A percentile compares a stretch with the other conserved stretches of the same genome.
phyloP scores from a whole-genome alignment of 805 yeast genomes.

The Cyberlindnera mycetangii region DNA sequence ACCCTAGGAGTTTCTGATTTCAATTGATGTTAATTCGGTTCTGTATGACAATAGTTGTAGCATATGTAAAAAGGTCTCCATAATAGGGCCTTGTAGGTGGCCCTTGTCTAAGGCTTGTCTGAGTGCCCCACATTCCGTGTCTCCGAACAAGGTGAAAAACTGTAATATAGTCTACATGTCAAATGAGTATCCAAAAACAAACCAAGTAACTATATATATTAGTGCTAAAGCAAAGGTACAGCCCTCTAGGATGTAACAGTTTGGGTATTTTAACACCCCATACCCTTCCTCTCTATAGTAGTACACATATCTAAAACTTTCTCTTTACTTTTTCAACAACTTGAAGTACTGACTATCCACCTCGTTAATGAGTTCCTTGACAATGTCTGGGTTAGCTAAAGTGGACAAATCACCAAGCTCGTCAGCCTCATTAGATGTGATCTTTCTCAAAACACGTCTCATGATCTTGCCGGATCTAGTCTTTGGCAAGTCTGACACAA shows the following conservation, averaged over 20 bases:
- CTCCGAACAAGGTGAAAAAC: no score
- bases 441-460: slow-evolving; percentile 82
- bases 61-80: not conserved
- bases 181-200: not conserved
- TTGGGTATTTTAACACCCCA: not conserved
- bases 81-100: no score
- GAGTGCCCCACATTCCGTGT: no score
- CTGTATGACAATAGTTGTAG: not conserved
- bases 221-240: not conserved
- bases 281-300: not conserved
- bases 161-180: not conserved
- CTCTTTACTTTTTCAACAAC: slow-evolving; percentile 4
- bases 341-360: slow-evolving; percentile 28
- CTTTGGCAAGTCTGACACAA: slow-evolving; percentile 79
- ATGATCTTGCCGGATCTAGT: slow-evolving; percentile 85
- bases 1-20: not conserved
- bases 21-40: not conserved
- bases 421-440: slow-evolving; percentile 72
- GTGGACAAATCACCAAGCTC: slow-evolving; percentile 80
- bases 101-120: not conserved
- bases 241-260: not conserved
- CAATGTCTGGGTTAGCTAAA: slow-evolving; percentile 72
- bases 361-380: slow-evolving; percentile 58
- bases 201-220: not conserved
- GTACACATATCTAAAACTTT: not conserved